Evolutionary conservation across 257 asterid species (phyloP).

Genomic region (Solanum gracilifrons): DNA sequence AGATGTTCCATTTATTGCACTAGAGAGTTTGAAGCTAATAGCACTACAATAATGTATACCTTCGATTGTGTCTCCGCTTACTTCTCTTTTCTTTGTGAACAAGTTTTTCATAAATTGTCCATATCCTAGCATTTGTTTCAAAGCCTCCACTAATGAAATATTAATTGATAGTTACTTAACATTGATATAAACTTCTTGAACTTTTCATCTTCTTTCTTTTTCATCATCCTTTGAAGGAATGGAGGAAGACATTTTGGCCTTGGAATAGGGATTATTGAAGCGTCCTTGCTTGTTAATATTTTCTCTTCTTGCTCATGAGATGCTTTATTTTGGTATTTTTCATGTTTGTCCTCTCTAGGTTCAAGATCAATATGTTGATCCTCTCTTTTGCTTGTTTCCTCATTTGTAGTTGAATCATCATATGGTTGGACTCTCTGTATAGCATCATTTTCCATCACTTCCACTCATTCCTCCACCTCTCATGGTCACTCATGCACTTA

Average conservation of each 20-base stretch:
- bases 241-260: background rate
- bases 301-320: background rate
- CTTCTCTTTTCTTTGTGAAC: background rate
- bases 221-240: background rate
- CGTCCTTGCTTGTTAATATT: background rate
- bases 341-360: background rate
- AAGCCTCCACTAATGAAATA: background rate
- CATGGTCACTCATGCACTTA: background rate
- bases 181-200: background rate
- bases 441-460: background rate
- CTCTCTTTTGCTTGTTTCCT: background rate
- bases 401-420: background rate
- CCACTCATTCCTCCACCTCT: background rate
- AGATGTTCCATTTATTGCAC: background rate
- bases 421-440: background rate
- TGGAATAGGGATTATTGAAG: background rate
- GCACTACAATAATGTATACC: background rate
- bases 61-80: background rate
- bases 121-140: background rate
- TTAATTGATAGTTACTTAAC: background rate
- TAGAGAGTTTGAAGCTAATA: background rate
- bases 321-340: no score
- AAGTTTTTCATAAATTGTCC: background rate
- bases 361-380: background rate
- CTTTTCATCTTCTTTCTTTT: background rate